Evolutionary conservation across 352 stramenopile genomes (phyloP).

Genomic region (Globisporangium canariense): DNA sequence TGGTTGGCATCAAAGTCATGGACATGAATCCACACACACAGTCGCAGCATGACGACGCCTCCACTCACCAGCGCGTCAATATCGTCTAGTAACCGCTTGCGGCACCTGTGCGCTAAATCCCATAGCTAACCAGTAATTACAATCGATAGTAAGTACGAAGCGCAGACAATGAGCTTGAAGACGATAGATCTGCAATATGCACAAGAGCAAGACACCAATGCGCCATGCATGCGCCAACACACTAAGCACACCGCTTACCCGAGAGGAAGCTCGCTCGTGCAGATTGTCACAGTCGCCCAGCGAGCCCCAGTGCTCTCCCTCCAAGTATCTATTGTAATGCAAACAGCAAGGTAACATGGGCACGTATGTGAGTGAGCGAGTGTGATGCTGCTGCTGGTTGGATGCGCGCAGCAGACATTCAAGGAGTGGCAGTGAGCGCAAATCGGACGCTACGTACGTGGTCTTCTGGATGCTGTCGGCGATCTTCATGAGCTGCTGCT

Average conservation of each 20-base stretch:
- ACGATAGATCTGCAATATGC: too few relatives aligned
- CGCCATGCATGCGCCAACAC: background rate
- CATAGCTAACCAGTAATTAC: slow-evolving; percentile 36
- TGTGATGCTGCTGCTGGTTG: background rate
- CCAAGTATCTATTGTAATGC: slow-evolving; percentile 44
- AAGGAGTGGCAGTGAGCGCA: background rate
- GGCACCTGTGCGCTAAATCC: slow-evolving; percentile 68
- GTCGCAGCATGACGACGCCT: too few relatives aligned
- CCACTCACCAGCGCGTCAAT: slow-evolving; percentile 43
- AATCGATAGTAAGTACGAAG: background rate
- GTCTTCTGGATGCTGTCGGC: slow-evolving; percentile 74
- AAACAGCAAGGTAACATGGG: background rate
- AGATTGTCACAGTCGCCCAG: slow-evolving; percentile 45
- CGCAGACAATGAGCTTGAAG: too few relatives aligned
- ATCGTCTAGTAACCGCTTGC: slow-evolving; percentile 47
- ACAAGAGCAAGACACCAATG: too few relatives aligned
- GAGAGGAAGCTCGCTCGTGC: slow-evolving; percentile 40
- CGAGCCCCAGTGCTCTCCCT: slow-evolving; percentile 58
- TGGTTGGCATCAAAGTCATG: too few relatives aligned
- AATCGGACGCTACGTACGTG: slow-evolving; percentile 33
- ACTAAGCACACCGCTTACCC: slow-evolving; percentile 30
- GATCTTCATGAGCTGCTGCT: slow-evolving; percentile 65
- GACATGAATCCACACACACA: too few relatives aligned
- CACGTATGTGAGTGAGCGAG: background rate
- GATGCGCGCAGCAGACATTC: too few relatives aligned